A percentile compares a stretch with the other conserved stretches of the same genome.
phyloP scores from a whole-genome alignment of 306 rosid species.

The Argentina anserina region DNA sequence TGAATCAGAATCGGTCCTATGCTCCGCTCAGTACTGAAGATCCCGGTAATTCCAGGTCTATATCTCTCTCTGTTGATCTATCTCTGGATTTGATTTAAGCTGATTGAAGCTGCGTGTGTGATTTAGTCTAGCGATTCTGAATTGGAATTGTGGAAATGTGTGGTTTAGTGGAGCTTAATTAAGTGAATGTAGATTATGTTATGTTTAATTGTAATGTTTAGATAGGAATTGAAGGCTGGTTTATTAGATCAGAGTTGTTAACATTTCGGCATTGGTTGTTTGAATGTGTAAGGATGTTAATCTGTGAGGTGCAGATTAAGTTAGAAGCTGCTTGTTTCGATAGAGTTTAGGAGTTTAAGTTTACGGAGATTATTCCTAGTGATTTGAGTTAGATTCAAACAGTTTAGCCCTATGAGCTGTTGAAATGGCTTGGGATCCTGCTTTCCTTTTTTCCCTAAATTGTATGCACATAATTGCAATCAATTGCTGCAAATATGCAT shows the following conservation, averaged over 20 bases:
- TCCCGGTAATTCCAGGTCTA: conserved; percentile 84
- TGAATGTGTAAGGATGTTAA: neutral
- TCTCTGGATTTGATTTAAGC: neutral
- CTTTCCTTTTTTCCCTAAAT: neutral
- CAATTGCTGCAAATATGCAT: neutral
- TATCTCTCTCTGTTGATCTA: conserved; percentile 8
- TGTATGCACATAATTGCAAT: neutral
- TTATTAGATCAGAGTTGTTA: neutral
- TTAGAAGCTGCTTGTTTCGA: neutral
- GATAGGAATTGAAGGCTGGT: neutral
- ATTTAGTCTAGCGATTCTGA: neutral
- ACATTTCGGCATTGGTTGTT: neutral
- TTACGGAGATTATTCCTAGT: neutral
- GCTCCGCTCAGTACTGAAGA: conserved; percentile 93
- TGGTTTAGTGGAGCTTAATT: neutral
- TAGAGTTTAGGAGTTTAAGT: neutral
- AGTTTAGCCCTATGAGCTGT: neutral
- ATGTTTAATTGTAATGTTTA: neutral
- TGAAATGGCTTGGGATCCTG: neutral
- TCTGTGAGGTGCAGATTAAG: neutral
- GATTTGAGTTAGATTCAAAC: neutral
- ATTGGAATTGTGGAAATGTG: neutral
- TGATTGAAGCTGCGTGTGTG: neutral
- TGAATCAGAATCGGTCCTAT: conserved; percentile 73
- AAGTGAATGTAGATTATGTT: neutral